These are phyloP conservation scores for Amanita muscaria DNA, from an alignment of 768 basidiomycete genomes.

Conservation along the genomic window DNA sequence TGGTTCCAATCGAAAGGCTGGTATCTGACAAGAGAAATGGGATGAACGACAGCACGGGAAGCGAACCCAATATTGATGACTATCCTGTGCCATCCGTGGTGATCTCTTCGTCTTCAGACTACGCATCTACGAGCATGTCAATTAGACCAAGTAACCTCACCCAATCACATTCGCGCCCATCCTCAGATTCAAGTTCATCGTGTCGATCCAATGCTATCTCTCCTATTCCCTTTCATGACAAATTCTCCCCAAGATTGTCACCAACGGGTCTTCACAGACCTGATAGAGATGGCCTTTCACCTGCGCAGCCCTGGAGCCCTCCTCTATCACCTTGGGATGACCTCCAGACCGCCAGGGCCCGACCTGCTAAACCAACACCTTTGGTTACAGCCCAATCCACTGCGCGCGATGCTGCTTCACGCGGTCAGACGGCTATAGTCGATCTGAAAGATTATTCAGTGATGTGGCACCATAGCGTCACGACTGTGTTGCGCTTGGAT, in stretches of 20 bases:
- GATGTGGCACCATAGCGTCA: conserved; percentile 50
- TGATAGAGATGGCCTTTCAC: too few relatives aligned
- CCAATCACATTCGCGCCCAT: conserved; percentile 6
- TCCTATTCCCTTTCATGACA: not conserved
- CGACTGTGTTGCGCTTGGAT: conserved; percentile 48
- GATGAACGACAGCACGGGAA: conserved; percentile 8
- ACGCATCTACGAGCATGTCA: not conserved
- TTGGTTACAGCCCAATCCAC: conserved; percentile 4
- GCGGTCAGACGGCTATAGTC: conserved; percentile 53
- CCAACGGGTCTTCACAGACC: conserved; percentile 1
- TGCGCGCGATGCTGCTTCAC: conserved; percentile 12
- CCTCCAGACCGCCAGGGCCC: not conserved
- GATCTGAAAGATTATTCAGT: conserved; percentile 58
- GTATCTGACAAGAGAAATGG: not conserved
- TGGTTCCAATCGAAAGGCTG: not conserved
- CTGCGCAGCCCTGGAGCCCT: conserved; percentile 4
- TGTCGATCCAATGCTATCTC: not conserved
- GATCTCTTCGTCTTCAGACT: conserved; percentile 9
- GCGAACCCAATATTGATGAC: conserved; percentile 7
- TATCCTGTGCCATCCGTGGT: conserved; percentile 10
- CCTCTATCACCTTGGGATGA: too few relatives aligned
- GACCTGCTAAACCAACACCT: conserved; percentile 1
- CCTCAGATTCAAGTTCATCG: conserved; percentile 11
- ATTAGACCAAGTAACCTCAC: not conserved
- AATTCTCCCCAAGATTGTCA: not conserved